A percentile compares a stretch with the other conserved stretches of the same genome.
phyloP scores from a whole-genome alignment of 345 rosid genomes.

The Syzygium grande region DNA sequence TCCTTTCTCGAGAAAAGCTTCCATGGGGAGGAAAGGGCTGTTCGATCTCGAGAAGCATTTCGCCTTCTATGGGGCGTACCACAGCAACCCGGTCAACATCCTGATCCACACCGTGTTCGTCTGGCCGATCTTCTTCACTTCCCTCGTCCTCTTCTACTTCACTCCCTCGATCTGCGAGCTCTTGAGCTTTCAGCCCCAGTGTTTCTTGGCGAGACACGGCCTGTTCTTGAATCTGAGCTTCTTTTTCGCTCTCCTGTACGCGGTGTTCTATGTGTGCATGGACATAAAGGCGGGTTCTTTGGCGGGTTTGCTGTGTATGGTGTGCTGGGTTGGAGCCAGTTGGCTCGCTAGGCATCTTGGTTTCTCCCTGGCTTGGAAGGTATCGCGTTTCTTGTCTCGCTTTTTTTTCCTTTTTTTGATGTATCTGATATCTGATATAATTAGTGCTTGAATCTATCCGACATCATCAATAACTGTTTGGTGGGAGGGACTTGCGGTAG shows the following conservation, averaged over 20 bases:
- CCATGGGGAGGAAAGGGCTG: conserved; percentile 33
- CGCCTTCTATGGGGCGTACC: conserved; percentile 97
- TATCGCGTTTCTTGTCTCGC: not conserved
- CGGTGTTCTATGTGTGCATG: conserved; percentile 48
- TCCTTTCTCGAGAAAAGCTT: not conserved
- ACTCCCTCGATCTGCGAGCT: conserved; percentile 37
- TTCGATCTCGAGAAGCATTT: conserved; percentile 83
- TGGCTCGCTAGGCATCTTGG: conserved; percentile 40
- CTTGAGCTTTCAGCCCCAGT: conserved; percentile 25
- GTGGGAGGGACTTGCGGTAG: not conserved
- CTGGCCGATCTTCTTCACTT: conserved; percentile 82
- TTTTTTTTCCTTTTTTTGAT: not conserved
- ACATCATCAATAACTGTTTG: not conserved
- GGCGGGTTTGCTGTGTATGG: conserved; percentile 72
- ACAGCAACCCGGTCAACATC: conserved; percentile 64
- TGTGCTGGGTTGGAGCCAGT: conserved; percentile 78
- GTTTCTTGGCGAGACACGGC: conserved; percentile 23
- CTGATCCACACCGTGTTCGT: conserved; percentile 69
- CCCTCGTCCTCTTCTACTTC: conserved; percentile 53
- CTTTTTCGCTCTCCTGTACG: conserved; percentile 45
- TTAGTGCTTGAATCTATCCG: not conserved
- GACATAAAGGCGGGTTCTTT: conserved; percentile 73
- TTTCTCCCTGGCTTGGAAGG: conserved; percentile 59
- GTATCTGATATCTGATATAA: not conserved
- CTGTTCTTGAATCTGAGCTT: conserved; percentile 54